A percentile compares a stretch with the other conserved stretches of the same genome.
These are phyloP conservation scores for Pharnaceum exiguum DNA, from an alignment of 148 eudicot species.

Conservation along the genomic window DNA sequence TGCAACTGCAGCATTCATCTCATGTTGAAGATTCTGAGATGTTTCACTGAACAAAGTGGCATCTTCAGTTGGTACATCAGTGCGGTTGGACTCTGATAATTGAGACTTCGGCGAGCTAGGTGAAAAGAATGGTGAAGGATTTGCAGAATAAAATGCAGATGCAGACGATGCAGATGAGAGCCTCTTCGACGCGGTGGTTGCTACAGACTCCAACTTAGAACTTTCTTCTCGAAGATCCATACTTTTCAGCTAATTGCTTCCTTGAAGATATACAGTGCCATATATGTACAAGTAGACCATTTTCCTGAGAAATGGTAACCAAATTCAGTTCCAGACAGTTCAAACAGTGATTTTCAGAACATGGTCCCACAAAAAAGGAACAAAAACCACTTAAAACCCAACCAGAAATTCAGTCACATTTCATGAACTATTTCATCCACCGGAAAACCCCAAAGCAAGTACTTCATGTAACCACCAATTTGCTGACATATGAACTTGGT, in stretches of 20 bases:
- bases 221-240: constrained; percentile 88
- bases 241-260: constrained; percentile 21
- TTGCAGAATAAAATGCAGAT: constrained; percentile 84
- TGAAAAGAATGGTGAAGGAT: constrained; percentile 89
- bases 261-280: constrained; percentile 23
- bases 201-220: constrained; percentile 56
- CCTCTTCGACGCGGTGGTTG: constrained; percentile 51
- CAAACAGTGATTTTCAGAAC: background rate
- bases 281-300: constrained; percentile 27
- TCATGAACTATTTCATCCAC: constrained; percentile 4
- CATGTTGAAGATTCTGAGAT: constrained; percentile 21
- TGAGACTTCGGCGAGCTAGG: constrained; percentile 66
- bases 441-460: background rate
- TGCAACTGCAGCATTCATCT: constrained; percentile 26
- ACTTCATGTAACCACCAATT: background rate
- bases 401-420: constrained; percentile 6
- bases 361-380: background rate
- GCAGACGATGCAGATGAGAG: constrained; percentile 90
- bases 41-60: constrained; percentile 7
- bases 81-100: constrained; percentile 34
- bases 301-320: constrained; percentile 31
- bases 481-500: constrained; percentile 8
- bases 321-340: constrained; percentile 18
- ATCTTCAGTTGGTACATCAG: constrained; percentile 31
- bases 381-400: background rate